Percentiles rank a stretch among this genome's conserved stretches.
Evolutionary conservation across 352 stramenopile species (phyloP).

Genomic region (Phytophthora quininea): DNA sequence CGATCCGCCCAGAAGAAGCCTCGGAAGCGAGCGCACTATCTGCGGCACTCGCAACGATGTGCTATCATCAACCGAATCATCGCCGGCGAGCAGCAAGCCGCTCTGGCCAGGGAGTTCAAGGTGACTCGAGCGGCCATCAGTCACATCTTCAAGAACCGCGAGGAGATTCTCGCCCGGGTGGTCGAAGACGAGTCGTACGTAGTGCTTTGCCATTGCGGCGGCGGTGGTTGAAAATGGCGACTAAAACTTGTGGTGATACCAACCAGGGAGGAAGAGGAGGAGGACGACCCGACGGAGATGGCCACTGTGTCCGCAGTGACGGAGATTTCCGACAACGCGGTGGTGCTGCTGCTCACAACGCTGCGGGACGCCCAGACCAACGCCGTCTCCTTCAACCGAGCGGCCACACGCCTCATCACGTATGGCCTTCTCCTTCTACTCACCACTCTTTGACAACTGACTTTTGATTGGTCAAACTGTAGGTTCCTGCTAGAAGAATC

Average conservation of each 20-base stretch:
- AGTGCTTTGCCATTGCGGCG: no score
- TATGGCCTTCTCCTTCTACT: background rate
- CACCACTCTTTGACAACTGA: no score
- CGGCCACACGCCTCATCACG: background rate
- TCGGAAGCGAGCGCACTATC: slow-evolving; percentile 30
- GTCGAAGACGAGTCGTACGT: background rate
- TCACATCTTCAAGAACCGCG: slow-evolving; percentile 53
- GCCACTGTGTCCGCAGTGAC: background rate
- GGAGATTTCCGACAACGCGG: background rate
- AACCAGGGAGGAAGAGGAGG: background rate
- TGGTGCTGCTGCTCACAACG: slow-evolving; percentile 1
- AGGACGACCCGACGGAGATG: background rate
- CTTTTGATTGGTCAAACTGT: no score
- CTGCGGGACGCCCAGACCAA: background rate
- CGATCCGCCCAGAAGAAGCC: background rate
- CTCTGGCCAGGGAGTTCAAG: slow-evolving; percentile 22
- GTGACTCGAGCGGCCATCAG: slow-evolving; percentile 39
- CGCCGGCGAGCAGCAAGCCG: slow-evolving; percentile 42
- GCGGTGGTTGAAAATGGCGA: no score
- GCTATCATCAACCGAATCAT: slow-evolving; percentile 45
- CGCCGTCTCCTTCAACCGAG: background rate
- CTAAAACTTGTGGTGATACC: background rate
- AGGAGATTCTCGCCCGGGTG: slow-evolving; percentile 35
- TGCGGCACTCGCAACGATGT: slow-evolving; percentile 29
- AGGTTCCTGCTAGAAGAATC: slow-evolving; percentile 9